These are phyloP conservation scores for Rhizophagus sp. DNA, from an alignment of 192 early-diverging fungal species.

Conservation along the genomic window DNA sequence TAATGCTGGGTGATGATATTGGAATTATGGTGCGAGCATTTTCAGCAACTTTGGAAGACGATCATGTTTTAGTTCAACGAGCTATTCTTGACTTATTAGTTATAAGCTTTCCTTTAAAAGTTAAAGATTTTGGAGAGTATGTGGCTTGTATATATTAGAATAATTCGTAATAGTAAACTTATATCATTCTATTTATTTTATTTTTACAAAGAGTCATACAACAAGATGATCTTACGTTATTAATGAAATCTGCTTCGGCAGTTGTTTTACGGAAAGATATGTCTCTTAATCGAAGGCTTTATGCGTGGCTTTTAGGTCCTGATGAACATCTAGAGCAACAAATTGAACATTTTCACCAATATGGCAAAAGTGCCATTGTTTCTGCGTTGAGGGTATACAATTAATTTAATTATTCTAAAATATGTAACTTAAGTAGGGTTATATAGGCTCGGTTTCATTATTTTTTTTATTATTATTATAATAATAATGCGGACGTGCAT, in stretches of 20 bases:
- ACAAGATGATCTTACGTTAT: constrained; percentile 63
- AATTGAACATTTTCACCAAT: constrained; percentile 51
- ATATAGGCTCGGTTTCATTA: neutral
- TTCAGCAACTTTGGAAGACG: constrained; percentile 69
- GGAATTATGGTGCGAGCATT: constrained; percentile 76
- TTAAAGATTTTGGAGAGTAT: constrained; percentile 43
- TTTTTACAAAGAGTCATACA: constrained; percentile 52
- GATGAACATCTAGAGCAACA: constrained; percentile 42
- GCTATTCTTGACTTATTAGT: constrained; percentile 83
- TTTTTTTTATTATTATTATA: no score
- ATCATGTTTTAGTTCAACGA: constrained; percentile 79
- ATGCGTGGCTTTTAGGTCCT: constrained; percentile 82
- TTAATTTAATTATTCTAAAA: constrained; percentile 6
- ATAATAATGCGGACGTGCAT: no score
- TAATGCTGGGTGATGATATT: constrained; percentile 69
- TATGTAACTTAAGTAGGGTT: neutral
- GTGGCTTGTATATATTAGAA: neutral
- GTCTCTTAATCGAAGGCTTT: constrained; percentile 91
- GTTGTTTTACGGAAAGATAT: constrained; percentile 91
- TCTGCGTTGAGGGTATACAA: constrained; percentile 52
- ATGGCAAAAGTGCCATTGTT: constrained; percentile 53
- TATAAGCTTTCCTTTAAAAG: constrained; percentile 62
- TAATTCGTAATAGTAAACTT: neutral
- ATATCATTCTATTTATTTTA: constrained; percentile 1
- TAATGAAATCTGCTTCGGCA: constrained; percentile 71